Conservation (phyloP, 352 stramenopile genomes). For the Globisporangium radiosum region DNA sequence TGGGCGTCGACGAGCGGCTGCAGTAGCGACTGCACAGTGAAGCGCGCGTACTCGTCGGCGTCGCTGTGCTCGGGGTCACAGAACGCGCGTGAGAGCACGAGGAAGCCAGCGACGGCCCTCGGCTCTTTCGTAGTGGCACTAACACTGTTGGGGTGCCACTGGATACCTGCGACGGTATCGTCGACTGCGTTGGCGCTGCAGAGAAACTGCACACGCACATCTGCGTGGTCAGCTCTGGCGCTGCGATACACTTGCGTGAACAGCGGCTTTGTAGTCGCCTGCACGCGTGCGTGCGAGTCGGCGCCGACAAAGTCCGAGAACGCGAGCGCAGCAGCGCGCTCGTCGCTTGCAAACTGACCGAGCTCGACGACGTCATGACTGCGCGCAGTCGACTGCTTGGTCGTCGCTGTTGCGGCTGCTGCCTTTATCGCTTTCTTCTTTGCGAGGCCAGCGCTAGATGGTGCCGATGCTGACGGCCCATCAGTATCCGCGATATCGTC, state of each 20-base stretch:
- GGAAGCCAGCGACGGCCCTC: constrained; percentile 30
- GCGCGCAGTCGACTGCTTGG: too few relatives aligned
- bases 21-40: constrained; percentile 48
- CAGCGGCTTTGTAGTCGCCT: constrained; percentile 30
- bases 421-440: constrained; percentile 4
- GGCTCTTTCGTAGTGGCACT: constrained; percentile 5
- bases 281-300: constrained; percentile 38
- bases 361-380: constrained; percentile 33
- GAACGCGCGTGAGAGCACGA: constrained; percentile 61
- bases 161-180: constrained; percentile 35
- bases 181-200: constrained; percentile 43
- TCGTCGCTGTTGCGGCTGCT: neutral
- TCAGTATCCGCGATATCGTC: constrained; percentile 5
- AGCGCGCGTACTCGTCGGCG: constrained; percentile 32
- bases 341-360: constrained; percentile 29
- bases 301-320: constrained; percentile 46
- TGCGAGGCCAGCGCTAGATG: constrained; percentile 3
- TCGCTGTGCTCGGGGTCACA: constrained; percentile 53
- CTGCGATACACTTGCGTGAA: constrained; percentile 59
- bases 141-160: constrained; percentile 18
- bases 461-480: neutral
- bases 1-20: constrained; percentile 34
- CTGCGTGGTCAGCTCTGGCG: constrained; percentile 8
- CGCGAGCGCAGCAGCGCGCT: constrained; percentile 15
- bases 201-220: constrained; percentile 64